These are phyloP conservation scores for Leishmania major DNA, from an alignment of 208 protist species.

Conservation along the genomic window DNA sequence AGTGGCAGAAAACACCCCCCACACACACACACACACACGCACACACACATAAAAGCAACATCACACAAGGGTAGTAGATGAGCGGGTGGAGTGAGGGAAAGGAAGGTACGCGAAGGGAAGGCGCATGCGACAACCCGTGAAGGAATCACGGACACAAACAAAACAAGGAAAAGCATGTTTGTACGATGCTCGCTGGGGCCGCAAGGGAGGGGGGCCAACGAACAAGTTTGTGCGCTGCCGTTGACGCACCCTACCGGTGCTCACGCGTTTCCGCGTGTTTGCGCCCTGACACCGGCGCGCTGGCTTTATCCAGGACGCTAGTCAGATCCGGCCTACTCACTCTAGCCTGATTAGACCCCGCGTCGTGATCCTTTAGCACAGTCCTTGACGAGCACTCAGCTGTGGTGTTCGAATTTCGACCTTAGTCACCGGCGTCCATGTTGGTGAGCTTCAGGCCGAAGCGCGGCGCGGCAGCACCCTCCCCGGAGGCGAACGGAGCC, in stretches of 20 bases:
- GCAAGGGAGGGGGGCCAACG: background rate
- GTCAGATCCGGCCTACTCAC: background rate
- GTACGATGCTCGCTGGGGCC: background rate
- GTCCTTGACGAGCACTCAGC: background rate
- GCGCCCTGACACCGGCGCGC: background rate
- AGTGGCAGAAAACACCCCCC: background rate
- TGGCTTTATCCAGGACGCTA: background rate
- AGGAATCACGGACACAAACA: background rate
- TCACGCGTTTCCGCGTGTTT: background rate
- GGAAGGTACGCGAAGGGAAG: no score
- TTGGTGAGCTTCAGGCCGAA: constrained; percentile 60
- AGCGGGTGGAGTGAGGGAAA: background rate
- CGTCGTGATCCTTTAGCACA: background rate
- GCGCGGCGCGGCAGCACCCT: constrained; percentile 12
- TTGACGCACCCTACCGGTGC: background rate
- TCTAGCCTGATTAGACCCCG: background rate
- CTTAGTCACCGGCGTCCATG: constrained; percentile 30
- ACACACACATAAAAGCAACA: background rate
- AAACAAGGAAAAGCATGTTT: background rate
- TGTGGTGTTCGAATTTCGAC: background rate
- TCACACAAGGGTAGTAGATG: background rate
- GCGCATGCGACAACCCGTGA: background rate
- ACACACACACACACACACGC: no score
- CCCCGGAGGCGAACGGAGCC: constrained; percentile 10
- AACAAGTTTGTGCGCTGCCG: background rate